Percentiles rank a stretch among this genome's conserved stretches.
Evolutionary conservation across 1,139 yeast genomes (phyloP).

Genomic region (Suhomyces wounanorum): DNA sequence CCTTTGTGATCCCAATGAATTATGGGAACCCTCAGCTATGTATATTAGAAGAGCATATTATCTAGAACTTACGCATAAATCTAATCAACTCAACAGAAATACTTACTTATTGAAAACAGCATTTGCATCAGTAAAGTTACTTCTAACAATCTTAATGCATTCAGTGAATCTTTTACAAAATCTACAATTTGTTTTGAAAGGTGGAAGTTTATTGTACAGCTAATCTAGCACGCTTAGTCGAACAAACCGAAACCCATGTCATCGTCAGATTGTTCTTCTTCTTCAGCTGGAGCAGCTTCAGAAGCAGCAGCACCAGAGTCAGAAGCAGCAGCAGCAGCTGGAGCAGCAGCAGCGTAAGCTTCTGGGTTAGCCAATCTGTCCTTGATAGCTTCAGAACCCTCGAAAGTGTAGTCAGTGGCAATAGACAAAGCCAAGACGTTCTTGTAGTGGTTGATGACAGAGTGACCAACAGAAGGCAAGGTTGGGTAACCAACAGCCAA

Average conservation of each 20-base stretch:
- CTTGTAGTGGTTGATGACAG: slow-evolving; percentile 99
- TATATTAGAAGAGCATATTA: too few species aligned
- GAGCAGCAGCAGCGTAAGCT: slow-evolving; percentile 99
- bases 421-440: slow-evolving; percentile 95
- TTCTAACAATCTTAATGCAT: too few species aligned
- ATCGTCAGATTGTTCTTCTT: slow-evolving; percentile 80
- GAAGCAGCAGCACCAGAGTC: slow-evolving; percentile 68
- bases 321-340: slow-evolving; percentile 88
- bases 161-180: too few species aligned
- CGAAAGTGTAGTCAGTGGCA: slow-evolving; percentile 98
- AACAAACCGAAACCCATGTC: slow-evolving; percentile 99
- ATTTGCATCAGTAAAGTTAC: too few species aligned
- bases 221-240: slow-evolving; percentile 61
- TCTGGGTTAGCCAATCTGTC: slow-evolving; percentile 83
- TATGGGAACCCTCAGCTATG: too few species aligned
- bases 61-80: too few species aligned
- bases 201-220: slow-evolving; percentile 5
- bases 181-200: not conserved
- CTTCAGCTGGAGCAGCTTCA: slow-evolving; percentile 73
- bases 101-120: too few species aligned
- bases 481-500: slow-evolving; percentile 99
- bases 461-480: slow-evolving; percentile 98
- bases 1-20: not conserved
- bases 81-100: too few species aligned
- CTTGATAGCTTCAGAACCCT: slow-evolving; percentile 98